Percentiles rank a stretch among this genome's conserved stretches.
Conservation (phyloP, 2,329 filamentous ascomycete species). For the Elsinoe fawcettii region DNA sequence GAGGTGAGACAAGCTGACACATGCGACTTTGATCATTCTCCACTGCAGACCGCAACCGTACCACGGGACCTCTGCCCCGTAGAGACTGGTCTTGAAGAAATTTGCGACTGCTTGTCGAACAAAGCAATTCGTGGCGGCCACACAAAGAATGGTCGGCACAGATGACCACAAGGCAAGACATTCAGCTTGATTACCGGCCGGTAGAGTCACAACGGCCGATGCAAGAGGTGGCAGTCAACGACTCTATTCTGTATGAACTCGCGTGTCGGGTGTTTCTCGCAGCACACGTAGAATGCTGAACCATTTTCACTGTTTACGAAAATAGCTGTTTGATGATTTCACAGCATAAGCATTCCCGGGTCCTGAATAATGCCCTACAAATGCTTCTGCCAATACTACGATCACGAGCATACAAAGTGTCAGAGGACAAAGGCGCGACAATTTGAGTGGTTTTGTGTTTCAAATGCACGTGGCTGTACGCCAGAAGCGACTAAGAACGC, state of each 20-base stretch:
- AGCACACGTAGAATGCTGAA: neutral
- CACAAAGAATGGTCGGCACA: slow-evolving; percentile 3
- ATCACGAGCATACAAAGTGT: neutral
- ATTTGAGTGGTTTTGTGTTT: neutral
- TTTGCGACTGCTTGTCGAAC: neutral
- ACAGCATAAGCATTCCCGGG: neutral
- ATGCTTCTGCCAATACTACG: neutral
- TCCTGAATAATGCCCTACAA: neutral
- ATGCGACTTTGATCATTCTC: slow-evolving; percentile 6
- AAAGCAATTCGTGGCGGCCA: neutral
- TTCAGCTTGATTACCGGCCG: slow-evolving; percentile 1
- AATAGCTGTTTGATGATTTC: neutral
- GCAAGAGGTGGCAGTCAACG: slow-evolving; percentile 7
- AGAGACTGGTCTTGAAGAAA: neutral
- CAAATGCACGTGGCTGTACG: slow-evolving; percentile 9
- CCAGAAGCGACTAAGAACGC: slow-evolving; percentile 1
- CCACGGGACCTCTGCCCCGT: neutral
- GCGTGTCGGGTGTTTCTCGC: slow-evolving; percentile 9
- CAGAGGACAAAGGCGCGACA: neutral
- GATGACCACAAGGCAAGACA: slow-evolving; percentile 6
- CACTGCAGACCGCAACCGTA: neutral
- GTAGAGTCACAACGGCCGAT: slow-evolving; percentile 3
- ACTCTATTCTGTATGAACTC: neutral
- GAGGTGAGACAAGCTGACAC: slow-evolving; percentile 9
- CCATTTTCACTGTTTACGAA: neutral